These are phyloP conservation scores for Drechslerella dactyloides DNA, from an alignment of 2,329 filamentous ascomycete genomes.

Conservation along the genomic window DNA sequence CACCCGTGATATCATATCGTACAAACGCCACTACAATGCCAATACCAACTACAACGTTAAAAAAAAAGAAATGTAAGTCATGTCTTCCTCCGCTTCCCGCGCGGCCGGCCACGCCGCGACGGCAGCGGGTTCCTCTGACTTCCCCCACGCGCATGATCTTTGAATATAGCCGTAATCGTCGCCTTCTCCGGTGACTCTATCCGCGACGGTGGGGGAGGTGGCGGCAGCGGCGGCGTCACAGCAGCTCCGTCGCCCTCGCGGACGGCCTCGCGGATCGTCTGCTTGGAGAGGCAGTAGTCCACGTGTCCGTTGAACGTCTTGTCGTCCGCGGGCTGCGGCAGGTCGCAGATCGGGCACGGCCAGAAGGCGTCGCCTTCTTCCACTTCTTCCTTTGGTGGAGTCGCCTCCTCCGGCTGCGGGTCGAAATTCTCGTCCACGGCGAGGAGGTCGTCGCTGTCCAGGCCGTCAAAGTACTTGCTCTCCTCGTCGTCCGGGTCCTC, in stretches of 20 bases:
- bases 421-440: slow-evolving; percentile 52
- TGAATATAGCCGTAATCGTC: slow-evolving; percentile 32
- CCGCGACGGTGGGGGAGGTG: too few species aligned
- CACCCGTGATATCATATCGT: too few species aligned
- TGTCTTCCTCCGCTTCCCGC: slow-evolving; percentile 35
- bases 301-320: slow-evolving; percentile 86
- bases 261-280: slow-evolving; percentile 83
- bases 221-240: neutral
- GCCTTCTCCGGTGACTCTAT: slow-evolving; percentile 42
- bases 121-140: slow-evolving; percentile 38
- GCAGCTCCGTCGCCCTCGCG: slow-evolving; percentile 60
- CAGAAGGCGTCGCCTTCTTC: slow-evolving; percentile 70
- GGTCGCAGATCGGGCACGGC: slow-evolving; percentile 82
- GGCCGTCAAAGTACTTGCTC: slow-evolving; percentile 52
- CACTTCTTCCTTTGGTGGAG: slow-evolving; percentile 50
- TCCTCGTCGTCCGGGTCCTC: slow-evolving; percentile 68
- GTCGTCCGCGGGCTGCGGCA: slow-evolving; percentile 75
- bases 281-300: slow-evolving; percentile 83
- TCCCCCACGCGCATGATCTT: slow-evolving; percentile 31
- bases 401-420: slow-evolving; percentile 16
- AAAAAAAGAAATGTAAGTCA: neutral
- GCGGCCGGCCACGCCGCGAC: slow-evolving; percentile 26
- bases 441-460: slow-evolving; percentile 46
- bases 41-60: neutral
- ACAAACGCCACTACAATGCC: neutral